These are phyloP conservation scores for Crithidia mellificae DNA, from an alignment of 208 protist genomes.

Conservation along the genomic window DNA sequence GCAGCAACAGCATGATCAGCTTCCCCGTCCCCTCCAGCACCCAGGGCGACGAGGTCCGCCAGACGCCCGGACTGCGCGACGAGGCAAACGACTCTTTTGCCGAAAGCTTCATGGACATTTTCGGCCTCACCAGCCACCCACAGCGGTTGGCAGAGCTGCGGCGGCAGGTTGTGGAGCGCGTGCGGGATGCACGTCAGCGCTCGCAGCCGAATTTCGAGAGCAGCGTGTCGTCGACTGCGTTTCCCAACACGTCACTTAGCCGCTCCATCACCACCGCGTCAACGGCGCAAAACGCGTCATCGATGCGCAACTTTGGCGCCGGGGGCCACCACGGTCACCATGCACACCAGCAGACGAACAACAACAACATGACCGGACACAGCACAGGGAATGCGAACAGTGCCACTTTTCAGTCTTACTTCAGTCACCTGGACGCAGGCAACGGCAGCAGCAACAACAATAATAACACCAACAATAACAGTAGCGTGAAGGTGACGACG, in stretches of 20 bases:
- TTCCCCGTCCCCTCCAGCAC: constrained; percentile 7
- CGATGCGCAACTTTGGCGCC: not conserved
- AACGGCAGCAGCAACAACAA: not conserved
- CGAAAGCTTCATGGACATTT: constrained; percentile 36
- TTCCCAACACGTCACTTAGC: constrained; percentile 5
- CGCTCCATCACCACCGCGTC: constrained; percentile 2
- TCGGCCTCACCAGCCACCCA: constrained; percentile 26
- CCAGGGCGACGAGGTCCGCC: not conserved
- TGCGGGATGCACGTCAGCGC: constrained; percentile 8
- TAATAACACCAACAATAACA: not conserved
- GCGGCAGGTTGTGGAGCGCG: constrained; percentile 14
- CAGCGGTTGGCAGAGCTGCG: constrained; percentile 29
- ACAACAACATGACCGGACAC: not conserved
- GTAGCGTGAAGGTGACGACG: not conserved
- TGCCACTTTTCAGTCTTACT: not conserved
- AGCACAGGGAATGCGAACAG: constrained; percentile 2
- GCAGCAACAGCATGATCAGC: constrained; percentile 14
- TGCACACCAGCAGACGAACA: not conserved
- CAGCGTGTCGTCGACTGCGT: constrained; percentile 2
- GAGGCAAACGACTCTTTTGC: constrained; percentile 35
- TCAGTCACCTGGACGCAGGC: not conserved
- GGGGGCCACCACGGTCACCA: not conserved
- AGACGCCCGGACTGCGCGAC: not conserved
- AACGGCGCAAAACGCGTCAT: not conserved
- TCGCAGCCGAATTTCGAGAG: constrained; percentile 8